Evolutionary conservation across 345 rosid species (phyloP), one percentile per base, ranked within the genome.

Genomic region (Aquilaria malaccensis): DNA sequence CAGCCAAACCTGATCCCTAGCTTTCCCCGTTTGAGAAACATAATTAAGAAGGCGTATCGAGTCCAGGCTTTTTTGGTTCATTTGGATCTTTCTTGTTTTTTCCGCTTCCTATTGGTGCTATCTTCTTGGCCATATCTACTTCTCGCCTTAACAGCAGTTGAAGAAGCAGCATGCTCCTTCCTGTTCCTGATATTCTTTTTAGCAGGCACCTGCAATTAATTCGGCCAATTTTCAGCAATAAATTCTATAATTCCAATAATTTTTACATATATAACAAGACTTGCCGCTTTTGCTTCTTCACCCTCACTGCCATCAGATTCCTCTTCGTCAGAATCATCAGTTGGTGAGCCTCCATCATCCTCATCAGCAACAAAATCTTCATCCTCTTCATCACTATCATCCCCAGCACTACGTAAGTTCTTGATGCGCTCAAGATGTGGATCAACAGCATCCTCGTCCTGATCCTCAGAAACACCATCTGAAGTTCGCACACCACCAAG

Each of bases 351-450:
- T 69, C 66, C 87, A 55, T 90, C 97, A 55, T 91, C 96, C 69
- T 79, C 79, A 57, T 73, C 87, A 52, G 29, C 57, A 62, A 91
- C 97, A 70, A 87, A 91, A 75, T 91, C 97, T 73, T 79, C 87
- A 72, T 87, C 97, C 96, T 91, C 97, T 84, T 90, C 95, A 58
- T 90, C 96, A 62, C 88, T 96, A 70, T 96, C 88, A 75, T 87
- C 96, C 50, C 83, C 97, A 50, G 75, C 84, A 67, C 84, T 91
- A 63, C 93, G 91, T 74, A 67, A 83, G 71, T 69, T 82, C 77
- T 56, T 82, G 64, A 91, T 91, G 69, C 93, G 93, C 69, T 73
- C 84, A 68, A 87, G 93, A 79, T 91, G 93, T 57, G 93, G 91
- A 61, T 91, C 97, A 63, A 87, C 95, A 11, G 83, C 88, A 69